These are phyloP conservation scores for Quillaja saponaria DNA, from an alignment of 306 rosid genomes.

Conservation along the genomic window DNA sequence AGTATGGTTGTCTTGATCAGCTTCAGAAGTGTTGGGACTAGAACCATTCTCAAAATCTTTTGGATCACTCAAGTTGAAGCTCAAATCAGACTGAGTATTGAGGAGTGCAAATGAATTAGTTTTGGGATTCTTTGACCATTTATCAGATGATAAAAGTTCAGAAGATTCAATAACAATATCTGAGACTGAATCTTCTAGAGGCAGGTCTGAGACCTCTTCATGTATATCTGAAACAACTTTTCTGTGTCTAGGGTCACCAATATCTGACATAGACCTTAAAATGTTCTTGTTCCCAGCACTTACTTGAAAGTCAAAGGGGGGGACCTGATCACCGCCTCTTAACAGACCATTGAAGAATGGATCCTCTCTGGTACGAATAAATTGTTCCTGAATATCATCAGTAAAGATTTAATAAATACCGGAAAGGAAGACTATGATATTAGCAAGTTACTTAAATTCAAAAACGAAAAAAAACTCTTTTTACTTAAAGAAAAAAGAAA, in stretches of 20 bases:
- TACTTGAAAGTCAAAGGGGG: constrained; percentile 22
- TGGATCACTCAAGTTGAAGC: constrained; percentile 26
- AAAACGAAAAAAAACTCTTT: too few species aligned
- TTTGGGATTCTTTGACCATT: constrained; percentile 35
- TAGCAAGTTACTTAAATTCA: too few species aligned
- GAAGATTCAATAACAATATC: constrained; percentile 37
- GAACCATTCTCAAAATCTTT: constrained; percentile 18
- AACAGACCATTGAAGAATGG: constrained; percentile 50
- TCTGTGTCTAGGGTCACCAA: constrained; percentile 24
- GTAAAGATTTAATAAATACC: neutral
- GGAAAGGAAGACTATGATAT: neutral
- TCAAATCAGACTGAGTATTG: constrained; percentile 33
- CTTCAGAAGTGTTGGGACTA: constrained; percentile 33
- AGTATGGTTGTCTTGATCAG: constrained; percentile 24
- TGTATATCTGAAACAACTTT: constrained; percentile 21
- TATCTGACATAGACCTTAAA: constrained; percentile 38
- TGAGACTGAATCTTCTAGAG: constrained; percentile 34
- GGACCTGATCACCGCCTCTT: constrained; percentile 27
- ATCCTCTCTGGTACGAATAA: constrained; percentile 42
- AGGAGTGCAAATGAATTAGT: constrained; percentile 38
- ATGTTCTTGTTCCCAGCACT: constrained; percentile 18
- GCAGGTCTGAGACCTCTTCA: constrained; percentile 25
- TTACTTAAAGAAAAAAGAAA: too few species aligned
- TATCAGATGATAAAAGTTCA: constrained; percentile 40
- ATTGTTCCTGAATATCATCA: constrained; percentile 41